Evolutionary conservation across 2,329 filamentous ascomycete species (phyloP), one percentile per base, ranked within the genome.

Genomic region (Thielaviopsis punctulata): DNA sequence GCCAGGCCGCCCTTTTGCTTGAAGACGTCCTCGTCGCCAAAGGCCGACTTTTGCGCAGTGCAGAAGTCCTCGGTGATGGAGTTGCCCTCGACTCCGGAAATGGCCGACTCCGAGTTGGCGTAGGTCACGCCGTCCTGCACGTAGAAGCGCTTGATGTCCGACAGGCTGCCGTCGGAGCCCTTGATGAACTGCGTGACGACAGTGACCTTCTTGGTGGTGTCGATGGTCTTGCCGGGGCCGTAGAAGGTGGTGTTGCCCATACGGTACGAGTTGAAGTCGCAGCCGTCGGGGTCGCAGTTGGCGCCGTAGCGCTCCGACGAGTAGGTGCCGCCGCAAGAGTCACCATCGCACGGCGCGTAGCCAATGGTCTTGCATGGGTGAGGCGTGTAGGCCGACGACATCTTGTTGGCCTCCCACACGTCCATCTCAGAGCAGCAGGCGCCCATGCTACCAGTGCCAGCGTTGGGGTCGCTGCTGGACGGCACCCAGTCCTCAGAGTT

Each of bases 201-300:
- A 6, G 66, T 82, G 60, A 82, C 69, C 55, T 72, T 71, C 58
- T 68, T 68, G 50, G 61, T 71, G 49, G 76, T 79, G 62, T 81
- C 72, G 56, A 83, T 68, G 15, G 67, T 77, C 62, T 68, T 68
- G 56, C 72, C 74, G 0, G 69, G 65, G 36, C 78, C 79, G 64
- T 75, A 82, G 68, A 81, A 83, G 62, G 68, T 65, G 30, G 66
- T 66, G 63, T 75, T 72, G 45, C 77, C 79, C 67, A 77, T 70
- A 59, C 78, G 77, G 73, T 74, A 82, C 23, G 73, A 66, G 70
- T 80, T 80, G 69, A 76, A 80, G 61, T 81, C 79, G 59, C 79
- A 83, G 21, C 79, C 79, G 57, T 78, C 74, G 54, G 74, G 73
- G 62, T 82, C 79, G 65, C 79, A 83, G 44, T 73, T 64, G 54